Evolutionary conservation across 805 yeast genomes (phyloP).

Genomic region (Blastobotrys robertii): DNA sequence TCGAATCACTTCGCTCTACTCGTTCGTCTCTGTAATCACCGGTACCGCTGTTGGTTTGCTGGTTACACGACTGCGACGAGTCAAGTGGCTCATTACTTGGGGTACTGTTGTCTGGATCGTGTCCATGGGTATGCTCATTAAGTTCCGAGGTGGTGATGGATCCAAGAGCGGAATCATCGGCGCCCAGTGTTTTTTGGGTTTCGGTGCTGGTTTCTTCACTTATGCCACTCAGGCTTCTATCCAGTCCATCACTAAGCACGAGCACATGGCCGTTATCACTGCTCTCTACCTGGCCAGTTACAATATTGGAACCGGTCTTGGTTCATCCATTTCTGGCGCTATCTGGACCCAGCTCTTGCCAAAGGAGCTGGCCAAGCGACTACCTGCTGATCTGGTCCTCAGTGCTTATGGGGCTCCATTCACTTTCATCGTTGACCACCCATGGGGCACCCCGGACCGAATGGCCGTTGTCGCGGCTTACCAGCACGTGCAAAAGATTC

Average conservation of each 20-base stretch:
- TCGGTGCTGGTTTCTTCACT: conserved; percentile 67
- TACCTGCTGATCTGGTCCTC: conserved; percentile 5
- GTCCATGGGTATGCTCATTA: conserved; percentile 50
- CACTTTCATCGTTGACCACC: conserved; percentile 35
- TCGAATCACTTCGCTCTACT: conserved; percentile 50
- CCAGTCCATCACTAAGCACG: conserved; percentile 50
- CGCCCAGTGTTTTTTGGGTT: conserved; percentile 52
- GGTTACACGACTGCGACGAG: conserved; percentile 39
- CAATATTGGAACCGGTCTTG: conserved; percentile 55
- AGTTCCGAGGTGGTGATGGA: conserved; percentile 44
- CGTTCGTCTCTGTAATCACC: conserved; percentile 53
- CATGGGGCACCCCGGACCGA: conserved; percentile 60
- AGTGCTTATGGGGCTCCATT: conserved; percentile 46
- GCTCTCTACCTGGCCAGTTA: conserved; percentile 49
- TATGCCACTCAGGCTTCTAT: conserved; percentile 54
- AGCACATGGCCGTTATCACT: conserved; percentile 52
- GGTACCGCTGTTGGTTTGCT: conserved; percentile 52
- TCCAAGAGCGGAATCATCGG: conserved; percentile 54
- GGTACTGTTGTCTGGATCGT: conserved; percentile 52
- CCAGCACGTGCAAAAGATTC: conserved; percentile 47
- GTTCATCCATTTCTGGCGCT: conserved; percentile 57
- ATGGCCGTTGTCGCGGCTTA: conserved; percentile 48
- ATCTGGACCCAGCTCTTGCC: conserved; percentile 58
- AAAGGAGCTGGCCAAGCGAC: conserved; percentile 27
- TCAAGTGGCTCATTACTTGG: conserved; percentile 49